Base-by-base conservation (phyloP, 495 filamentous ascomycete genomes). In the Choiromyces venosus region DNA sequence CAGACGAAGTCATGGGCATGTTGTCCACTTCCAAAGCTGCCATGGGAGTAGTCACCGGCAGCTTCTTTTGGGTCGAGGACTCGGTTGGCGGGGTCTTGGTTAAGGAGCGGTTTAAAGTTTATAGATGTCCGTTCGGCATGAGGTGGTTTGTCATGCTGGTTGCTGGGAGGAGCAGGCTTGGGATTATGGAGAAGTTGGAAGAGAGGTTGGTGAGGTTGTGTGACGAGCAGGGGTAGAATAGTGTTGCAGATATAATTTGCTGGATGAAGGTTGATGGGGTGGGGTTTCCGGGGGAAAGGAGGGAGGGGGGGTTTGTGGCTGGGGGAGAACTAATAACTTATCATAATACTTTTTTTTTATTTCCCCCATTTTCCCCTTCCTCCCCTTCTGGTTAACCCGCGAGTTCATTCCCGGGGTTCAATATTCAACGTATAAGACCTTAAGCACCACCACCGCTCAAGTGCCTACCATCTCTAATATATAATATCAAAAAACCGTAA, bases 41-140 rank as follows among this genome's bases (percentile, higher is more conserved):
- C 3, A 29, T 33, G 52, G 52, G 52, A 61, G 52, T 61, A 10
- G 52, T 61, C 16, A 61, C 52, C 52, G 52, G 52, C 14, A 61
- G 52, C 3, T 61, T 61, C 14, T 33, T 61, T 33, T 61, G 52
- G 52, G 38, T 42, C 18, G 64, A 21, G 21, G 71, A 64, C 19
- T 39, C 36, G 0, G 2, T 18, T 1, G 67, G 39, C 4, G 74
- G 21, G 29, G 65, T 71, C 33, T 10, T 16, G 9, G 37, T 76
- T n/a, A 37, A 39, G 9, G 74, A 74, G 72, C 71, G 67, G 67
- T 74, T 76, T 40, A 64, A 37, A n/a, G 16, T 74, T 37, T 8
- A 44, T 37, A 39, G n/a, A 7, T 66, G 36, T 2, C 70, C 56
- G 67, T 71, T 67, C 42, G 71, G 74, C 8, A 0, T 67, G 19